Evolutionary conservation across 2,329 filamentous ascomycete species (phyloP).

Genomic region (Botrytis fragariae): DNA sequence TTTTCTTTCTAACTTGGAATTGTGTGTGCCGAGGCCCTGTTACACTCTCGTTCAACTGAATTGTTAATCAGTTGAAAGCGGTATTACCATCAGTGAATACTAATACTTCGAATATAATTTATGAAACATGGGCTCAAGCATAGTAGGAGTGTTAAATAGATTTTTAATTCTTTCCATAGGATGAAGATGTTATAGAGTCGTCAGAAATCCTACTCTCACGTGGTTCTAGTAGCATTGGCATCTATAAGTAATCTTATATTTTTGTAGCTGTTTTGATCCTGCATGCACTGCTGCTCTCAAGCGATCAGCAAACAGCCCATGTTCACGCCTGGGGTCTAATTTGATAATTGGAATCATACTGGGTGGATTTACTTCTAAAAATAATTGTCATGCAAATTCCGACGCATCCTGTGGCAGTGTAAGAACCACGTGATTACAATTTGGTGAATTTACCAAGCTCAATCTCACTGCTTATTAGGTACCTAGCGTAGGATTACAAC

Average conservation of each 20-base stretch:
- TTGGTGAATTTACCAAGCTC: not conserved
- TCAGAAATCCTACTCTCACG: not conserved
- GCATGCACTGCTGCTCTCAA: not conserved
- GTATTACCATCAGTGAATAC: not conserved
- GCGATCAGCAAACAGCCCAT: no score
- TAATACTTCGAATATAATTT: rapidly evolving
- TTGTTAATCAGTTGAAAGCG: not conserved
- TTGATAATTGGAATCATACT: not conserved
- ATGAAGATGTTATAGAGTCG: not conserved
- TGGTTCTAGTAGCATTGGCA: not conserved
- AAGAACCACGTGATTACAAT: not conserved
- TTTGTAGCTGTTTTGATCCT: not conserved
- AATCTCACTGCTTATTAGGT: not conserved
- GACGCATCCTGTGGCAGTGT: not conserved
- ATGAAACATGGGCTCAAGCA: rapidly evolving
- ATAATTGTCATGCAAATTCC: not conserved
- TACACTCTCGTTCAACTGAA: no score
- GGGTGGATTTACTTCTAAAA: not conserved
- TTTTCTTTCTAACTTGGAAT: not conserved
- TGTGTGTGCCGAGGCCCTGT: no score
- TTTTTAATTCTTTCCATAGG: not conserved
- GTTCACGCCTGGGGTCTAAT: no score
- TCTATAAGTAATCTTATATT: no score
- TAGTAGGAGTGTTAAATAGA: not conserved
- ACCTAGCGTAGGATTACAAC: not conserved